Base-by-base conservation (phyloP, 352 stramenopile genomes). In the Aphanomyces astaci region DNA sequence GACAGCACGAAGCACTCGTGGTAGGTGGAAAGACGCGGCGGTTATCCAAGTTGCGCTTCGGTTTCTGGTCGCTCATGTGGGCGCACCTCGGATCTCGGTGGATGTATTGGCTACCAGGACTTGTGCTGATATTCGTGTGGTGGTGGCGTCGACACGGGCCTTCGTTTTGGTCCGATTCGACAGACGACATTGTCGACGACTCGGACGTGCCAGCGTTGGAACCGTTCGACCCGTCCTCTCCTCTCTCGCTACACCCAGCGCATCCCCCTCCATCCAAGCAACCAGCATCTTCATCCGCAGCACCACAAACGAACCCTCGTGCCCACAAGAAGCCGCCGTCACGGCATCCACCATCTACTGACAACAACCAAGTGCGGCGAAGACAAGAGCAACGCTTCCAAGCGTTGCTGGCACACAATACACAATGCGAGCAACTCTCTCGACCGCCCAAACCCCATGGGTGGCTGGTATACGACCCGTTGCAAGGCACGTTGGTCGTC, bases 401-500 rank as follows among this genome's bases (percentile, higher is more conserved):
- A 30, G 62, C 62, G 0, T 31, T 68, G 4, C 31, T 68, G 10
- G 62, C 62, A 1, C 62, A 68, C 2, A 68, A 68, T 40, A 43
- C 25, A 40, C 13, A 52, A 7, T 68, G 57, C 31, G 62, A 68
- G 30, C 7, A 7, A 25, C 46, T 59, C 4, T 4, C 40, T 19
- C 19, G n/a, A 30, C 27, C 54, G 3, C n/a, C 56, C 27, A 40
- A 51, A 25, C 62, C 62, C 11, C 19, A 22, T 4, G 62, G 62
- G 3, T 68, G 62, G 62, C 53, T 68, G 9, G 62, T 68, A 15
- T 68, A 68, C 51, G 62, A 68, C 25, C 33, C 62, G 9, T 10
- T 27, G 10, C 17, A 24, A 59, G 62, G 62, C 9, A 55, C 57
- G 31, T 43, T 68, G 7, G 62, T 68, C 11, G 1, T 45, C 9